These are phyloP conservation scores for Teunomyces cretensis DNA, from an alignment of 805 yeast genomes.

Conservation along the genomic window DNA sequence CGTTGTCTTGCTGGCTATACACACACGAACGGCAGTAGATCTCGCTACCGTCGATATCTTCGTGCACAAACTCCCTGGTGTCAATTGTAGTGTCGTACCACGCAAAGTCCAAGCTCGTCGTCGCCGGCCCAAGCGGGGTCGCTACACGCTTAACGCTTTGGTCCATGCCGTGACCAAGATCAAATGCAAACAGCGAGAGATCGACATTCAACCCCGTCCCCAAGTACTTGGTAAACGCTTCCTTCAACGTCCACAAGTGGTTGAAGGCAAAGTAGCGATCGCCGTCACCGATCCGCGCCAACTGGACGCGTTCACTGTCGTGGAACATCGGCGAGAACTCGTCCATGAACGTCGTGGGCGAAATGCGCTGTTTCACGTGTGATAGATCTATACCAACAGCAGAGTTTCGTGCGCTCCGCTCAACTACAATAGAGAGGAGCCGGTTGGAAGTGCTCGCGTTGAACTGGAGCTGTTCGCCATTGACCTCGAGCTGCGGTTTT, in stretches of 20 bases:
- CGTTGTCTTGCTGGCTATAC: background rate
- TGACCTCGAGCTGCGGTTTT: slow-evolving; percentile 49
- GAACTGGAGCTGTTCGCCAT: slow-evolving; percentile 34
- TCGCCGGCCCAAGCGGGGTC: background rate
- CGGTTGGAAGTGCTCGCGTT: slow-evolving; percentile 62
- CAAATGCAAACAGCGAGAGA: slow-evolving; percentile 4
- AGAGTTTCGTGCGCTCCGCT: slow-evolving; percentile 15
- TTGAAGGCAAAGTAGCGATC: slow-evolving; percentile 42
- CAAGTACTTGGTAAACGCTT: slow-evolving; percentile 64
- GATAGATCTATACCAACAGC: slow-evolving; percentile 41
- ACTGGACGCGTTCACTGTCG: slow-evolving; percentile 1
- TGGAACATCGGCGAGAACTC: slow-evolving; percentile 25
- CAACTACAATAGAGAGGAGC: slow-evolving; percentile 46
- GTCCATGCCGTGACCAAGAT: background rate
- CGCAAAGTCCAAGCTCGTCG: background rate
- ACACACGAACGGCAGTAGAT: slow-evolving; percentile 9
- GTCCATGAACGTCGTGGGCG: slow-evolving; percentile 27
- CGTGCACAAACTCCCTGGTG: too few species aligned
- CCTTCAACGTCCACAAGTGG: slow-evolving; percentile 77
- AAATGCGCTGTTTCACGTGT: slow-evolving; percentile 28
- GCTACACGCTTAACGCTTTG: background rate
- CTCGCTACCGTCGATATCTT: background rate
- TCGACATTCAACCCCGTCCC: slow-evolving; percentile 54
- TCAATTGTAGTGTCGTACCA: background rate
- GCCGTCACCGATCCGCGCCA: slow-evolving; percentile 24